Evolutionary conservation across 441 rosid genomes (phyloP).

Genomic region (Adansonia grandidieri): DNA sequence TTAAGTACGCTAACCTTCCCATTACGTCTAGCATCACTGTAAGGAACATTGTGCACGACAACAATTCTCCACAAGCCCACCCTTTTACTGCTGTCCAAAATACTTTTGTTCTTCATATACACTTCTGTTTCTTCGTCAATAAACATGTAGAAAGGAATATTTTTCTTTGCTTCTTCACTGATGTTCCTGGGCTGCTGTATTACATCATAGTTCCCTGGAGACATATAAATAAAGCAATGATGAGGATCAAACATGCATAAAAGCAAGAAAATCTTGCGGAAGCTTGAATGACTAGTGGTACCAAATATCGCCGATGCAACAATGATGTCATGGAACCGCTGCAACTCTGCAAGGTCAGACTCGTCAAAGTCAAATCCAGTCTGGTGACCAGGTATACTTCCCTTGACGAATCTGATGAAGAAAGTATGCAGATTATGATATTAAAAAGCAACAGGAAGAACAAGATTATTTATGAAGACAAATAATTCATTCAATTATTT

Average conservation of each 20-base stretch:
- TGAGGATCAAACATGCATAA: slow-evolving; percentile 10
- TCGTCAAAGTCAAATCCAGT: slow-evolving; percentile 88
- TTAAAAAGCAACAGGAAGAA: slow-evolving; percentile 6
- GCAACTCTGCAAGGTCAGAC: slow-evolving; percentile 65
- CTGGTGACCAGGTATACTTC: slow-evolving; percentile 67
- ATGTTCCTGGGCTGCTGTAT: slow-evolving; percentile 74
- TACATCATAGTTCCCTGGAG: slow-evolving; percentile 74
- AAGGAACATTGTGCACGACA: slow-evolving; percentile 70
- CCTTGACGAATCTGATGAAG: slow-evolving; percentile 70
- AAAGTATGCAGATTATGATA: slow-evolving; percentile 28
- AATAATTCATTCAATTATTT: not conserved
- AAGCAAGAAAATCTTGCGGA: slow-evolving; percentile 22
- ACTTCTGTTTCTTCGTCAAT: slow-evolving; percentile 83
- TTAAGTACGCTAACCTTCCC: slow-evolving; percentile 62
- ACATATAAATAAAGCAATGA: slow-evolving; percentile 29
- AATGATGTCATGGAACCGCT: slow-evolving; percentile 63
- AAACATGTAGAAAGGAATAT: slow-evolving; percentile 83
- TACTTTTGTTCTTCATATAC: slow-evolving; percentile 59
- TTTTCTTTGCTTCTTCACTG: slow-evolving; percentile 60
- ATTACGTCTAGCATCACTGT: slow-evolving; percentile 75
- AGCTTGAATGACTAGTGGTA: slow-evolving; percentile 34
- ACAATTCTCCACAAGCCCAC: slow-evolving; percentile 81
- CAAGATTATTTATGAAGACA: slow-evolving; percentile 9
- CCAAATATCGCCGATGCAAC: slow-evolving; percentile 96
- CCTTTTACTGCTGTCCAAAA: slow-evolving; percentile 52